phyloP scores from a whole-genome alignment of 176 grass and related monocot genomes.

The Typha latifolia region DNA sequence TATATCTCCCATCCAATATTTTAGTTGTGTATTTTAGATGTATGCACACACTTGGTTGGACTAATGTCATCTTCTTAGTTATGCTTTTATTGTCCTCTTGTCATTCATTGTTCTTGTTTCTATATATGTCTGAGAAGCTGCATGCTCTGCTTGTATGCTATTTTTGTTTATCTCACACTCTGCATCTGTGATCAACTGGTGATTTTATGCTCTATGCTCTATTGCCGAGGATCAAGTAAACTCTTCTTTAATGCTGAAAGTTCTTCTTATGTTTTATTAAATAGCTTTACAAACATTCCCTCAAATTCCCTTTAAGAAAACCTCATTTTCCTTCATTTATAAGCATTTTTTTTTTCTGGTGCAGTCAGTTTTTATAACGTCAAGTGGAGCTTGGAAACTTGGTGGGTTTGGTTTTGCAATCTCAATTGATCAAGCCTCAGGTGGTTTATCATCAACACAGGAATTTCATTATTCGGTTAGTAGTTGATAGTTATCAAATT shows the following conservation, averaged over 20 bases:
- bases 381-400: constrained; percentile 98
- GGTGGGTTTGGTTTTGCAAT: constrained; percentile 96
- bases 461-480: constrained; percentile 97
- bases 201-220: neutral
- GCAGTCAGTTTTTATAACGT: constrained; percentile 91
- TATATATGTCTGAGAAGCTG: too few relatives aligned
- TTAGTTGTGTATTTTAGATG: neutral
- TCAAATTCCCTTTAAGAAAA: neutral
- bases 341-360: constrained; percentile 20
- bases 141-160: too few relatives aligned
- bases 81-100: neutral
- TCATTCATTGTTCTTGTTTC: too few relatives aligned
- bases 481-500: constrained; percentile 17
- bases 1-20: neutral
- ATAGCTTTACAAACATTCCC: neutral
- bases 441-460: constrained; percentile 63
- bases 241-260: too few relatives aligned
- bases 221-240: neutral
- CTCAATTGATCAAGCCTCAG: constrained; percentile 63
- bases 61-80: neutral
- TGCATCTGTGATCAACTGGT: constrained; percentile 8
- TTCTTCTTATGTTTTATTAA: too few relatives aligned
- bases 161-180: too few relatives aligned
- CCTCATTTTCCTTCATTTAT: neutral
- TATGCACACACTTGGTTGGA: neutral